A percentile compares a stretch with the other conserved stretches of the same genome.
phyloP scores from a whole-genome alignment of 2,329 filamentous ascomycete species.

The Dothistroma pini region DNA sequence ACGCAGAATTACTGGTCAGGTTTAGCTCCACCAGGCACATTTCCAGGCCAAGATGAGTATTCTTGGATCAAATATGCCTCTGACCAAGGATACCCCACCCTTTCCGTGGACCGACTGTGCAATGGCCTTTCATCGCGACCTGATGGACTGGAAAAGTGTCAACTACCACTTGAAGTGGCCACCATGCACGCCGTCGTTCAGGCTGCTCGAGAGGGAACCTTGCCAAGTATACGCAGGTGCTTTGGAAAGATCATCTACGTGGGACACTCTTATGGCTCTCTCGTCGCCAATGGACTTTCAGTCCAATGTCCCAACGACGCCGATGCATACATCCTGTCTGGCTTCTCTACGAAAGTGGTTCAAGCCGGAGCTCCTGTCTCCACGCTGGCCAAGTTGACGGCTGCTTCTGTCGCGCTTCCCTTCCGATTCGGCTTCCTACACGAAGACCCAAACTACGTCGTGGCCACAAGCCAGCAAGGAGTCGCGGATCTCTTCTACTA shows the following conservation, averaged over 20 bases:
- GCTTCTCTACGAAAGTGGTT: neutral
- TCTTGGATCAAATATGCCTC: slow-evolving; percentile 5
- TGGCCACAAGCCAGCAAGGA: neutral
- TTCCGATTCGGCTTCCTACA: neutral
- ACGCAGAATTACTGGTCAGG: neutral
- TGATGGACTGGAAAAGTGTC: neutral
- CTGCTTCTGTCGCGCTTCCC: neutral
- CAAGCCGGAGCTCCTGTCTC: neutral
- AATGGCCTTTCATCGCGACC: neutral
- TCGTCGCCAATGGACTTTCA: neutral
- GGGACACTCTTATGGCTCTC: slow-evolving; percentile 2
- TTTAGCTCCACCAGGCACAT: neutral
- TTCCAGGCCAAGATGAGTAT: neutral
- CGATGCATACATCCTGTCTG: neutral
- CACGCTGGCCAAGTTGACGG: neutral
- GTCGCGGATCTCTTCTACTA: neutral
- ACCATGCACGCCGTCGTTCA: neutral
- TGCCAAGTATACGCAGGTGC: neutral
- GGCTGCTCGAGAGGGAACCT: neutral
- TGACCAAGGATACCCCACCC: neutral
- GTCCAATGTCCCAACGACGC: neutral
- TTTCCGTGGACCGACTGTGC: neutral
- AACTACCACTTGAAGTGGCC: neutral
- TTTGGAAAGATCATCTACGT: neutral
- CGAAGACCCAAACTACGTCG: neutral